phyloP scores from a whole-genome alignment of 192 early-diverging fungal species.

The Mortierella hygrophila region DNA sequence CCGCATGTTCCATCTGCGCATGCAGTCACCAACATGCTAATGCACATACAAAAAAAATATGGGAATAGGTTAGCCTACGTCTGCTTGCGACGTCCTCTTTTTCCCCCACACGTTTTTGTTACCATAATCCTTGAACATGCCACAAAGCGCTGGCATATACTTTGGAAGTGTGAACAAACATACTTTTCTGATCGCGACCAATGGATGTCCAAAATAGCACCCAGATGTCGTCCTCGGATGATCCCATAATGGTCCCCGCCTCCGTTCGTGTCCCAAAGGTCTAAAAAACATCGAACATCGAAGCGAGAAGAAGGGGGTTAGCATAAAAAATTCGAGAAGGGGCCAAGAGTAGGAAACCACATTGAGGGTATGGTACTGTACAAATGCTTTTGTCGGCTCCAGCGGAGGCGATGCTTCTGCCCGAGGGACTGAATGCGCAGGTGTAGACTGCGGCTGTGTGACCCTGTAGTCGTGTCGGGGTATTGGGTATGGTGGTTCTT shows the following conservation, averaged over 20 bases:
- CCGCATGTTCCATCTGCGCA: conserved; percentile 10
- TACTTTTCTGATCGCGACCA: conserved; percentile 10
- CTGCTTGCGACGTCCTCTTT: no score
- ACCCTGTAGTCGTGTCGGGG: neutral
- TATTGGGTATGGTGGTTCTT: neutral
- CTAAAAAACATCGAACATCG: neutral
- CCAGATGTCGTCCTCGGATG: conserved; percentile 10
- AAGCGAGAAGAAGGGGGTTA: neutral
- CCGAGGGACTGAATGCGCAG: conserved; percentile 1
- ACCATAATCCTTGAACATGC: no score
- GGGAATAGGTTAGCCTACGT: neutral
- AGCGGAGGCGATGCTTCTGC: neutral
- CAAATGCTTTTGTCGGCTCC: conserved; percentile 9
- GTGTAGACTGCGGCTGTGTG: neutral
- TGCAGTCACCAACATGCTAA: conserved; percentile 2
- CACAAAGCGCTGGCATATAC: neutral
- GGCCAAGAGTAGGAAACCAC: neutral
- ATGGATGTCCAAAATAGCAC: conserved; percentile 2
- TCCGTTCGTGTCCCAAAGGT: neutral
- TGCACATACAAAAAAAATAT: neutral
- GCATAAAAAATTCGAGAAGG: neutral
- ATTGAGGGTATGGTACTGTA: neutral
- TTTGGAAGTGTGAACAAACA: neutral
- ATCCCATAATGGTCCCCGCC: conserved; percentile 1
- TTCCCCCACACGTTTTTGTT: neutral